Conservation (phyloP, 2,329 filamentous ascomycete species). For the Volutella citrinella region DNA sequence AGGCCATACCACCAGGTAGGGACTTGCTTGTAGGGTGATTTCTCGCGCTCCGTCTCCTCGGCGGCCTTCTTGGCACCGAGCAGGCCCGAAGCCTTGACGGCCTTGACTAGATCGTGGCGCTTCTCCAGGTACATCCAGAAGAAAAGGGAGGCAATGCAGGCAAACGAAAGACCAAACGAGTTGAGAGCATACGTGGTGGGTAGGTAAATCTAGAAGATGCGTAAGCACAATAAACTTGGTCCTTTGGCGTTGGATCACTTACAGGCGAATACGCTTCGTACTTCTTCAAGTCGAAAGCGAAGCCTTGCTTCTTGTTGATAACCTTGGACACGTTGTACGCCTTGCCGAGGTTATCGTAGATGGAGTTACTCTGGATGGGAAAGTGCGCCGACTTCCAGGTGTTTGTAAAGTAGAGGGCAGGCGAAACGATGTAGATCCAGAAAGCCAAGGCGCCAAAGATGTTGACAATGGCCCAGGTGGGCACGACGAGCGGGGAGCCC, state of each 20-base stretch:
- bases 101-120: slow-evolving; percentile 18
- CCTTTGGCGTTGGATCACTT: too few relatives aligned
- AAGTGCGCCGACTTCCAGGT: slow-evolving; percentile 51
- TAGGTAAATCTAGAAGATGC: slow-evolving; percentile 46
- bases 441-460: slow-evolving; percentile 46
- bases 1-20: slow-evolving; percentile 26
- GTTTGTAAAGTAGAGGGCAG: slow-evolving; percentile 45
- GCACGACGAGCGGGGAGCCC: slow-evolving; percentile 38
- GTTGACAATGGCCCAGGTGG: slow-evolving; percentile 45
- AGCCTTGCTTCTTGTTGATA: slow-evolving; percentile 39
- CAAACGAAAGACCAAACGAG: slow-evolving; percentile 52
- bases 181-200: slow-evolving; percentile 42
- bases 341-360: slow-evolving; percentile 50
- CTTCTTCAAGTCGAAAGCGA: slow-evolving; percentile 43
- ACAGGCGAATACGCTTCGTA: slow-evolving; percentile 52
- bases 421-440: slow-evolving; percentile 43
- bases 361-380: slow-evolving; percentile 49
- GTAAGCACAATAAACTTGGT: background rate
- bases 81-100: slow-evolving; percentile 8
- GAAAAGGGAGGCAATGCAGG: slow-evolving; percentile 41
- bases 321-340: slow-evolving; percentile 48
- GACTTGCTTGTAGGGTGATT: slow-evolving; percentile 16
- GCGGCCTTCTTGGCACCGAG: background rate
- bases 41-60: slow-evolving; percentile 3
- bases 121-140: slow-evolving; percentile 31